A percentile compares a stretch with the other conserved stretches of the same genome.
Conservation (phyloP, 192 early-diverging fungal genomes). For the Mycoemilia scoparia region DNA sequence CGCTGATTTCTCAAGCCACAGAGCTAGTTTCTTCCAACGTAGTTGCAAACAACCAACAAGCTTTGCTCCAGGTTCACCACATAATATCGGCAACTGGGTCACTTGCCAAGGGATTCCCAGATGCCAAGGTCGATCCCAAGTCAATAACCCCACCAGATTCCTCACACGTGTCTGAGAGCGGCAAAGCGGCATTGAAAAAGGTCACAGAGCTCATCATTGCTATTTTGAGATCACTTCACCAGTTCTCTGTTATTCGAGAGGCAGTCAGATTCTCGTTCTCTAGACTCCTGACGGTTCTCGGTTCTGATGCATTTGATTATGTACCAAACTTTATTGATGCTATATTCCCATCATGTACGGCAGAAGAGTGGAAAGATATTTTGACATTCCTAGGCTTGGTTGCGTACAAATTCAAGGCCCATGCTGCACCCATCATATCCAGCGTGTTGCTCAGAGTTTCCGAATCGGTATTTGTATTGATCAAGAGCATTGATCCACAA, state of each 20-base stretch:
- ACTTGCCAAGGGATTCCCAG: slow-evolving; percentile 57
- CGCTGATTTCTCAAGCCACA: slow-evolving; percentile 61
- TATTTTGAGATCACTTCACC: slow-evolving; percentile 40
- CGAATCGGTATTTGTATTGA: slow-evolving; percentile 63
- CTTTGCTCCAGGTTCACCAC: slow-evolving; percentile 61
- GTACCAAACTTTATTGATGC: slow-evolving; percentile 60
- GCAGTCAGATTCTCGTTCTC: slow-evolving; percentile 63
- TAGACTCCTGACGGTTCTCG: slow-evolving; percentile 72
- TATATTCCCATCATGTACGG: slow-evolving; percentile 50
- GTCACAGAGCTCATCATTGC: slow-evolving; percentile 56
- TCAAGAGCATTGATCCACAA: slow-evolving; percentile 40
- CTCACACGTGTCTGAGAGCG: slow-evolving; percentile 22
- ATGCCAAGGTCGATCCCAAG: slow-evolving; percentile 28
- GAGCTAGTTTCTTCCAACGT: slow-evolving; percentile 40
- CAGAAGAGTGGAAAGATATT: slow-evolving; percentile 68
- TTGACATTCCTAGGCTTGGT: slow-evolving; percentile 66
- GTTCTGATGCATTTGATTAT: slow-evolving; percentile 61
- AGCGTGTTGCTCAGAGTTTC: slow-evolving; percentile 64
- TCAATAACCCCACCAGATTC: slow-evolving; percentile 8
- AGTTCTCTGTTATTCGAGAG: slow-evolving; percentile 46
- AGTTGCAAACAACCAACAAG: slow-evolving; percentile 41
- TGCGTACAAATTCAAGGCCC: slow-evolving; percentile 81
- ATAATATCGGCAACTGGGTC: slow-evolving; percentile 68
- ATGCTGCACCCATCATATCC: slow-evolving; percentile 15
- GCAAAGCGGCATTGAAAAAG: slow-evolving; percentile 52